Evolutionary conservation across 768 basidiomycete genomes (phyloP).

Genomic region (Neoboletus magnificus): DNA sequence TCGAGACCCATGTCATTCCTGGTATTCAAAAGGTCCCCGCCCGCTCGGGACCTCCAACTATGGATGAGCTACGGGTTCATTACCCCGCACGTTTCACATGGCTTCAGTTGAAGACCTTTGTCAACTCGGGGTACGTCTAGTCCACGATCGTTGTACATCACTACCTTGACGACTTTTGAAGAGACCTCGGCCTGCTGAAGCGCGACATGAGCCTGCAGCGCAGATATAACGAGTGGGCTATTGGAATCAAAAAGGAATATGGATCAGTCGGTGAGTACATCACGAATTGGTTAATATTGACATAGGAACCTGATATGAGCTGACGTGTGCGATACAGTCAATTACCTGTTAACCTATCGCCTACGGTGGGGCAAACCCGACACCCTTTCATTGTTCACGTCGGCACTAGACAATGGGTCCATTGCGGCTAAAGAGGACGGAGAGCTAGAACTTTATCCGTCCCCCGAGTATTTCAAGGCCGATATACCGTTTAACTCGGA

Average conservation of each 20-base stretch:
- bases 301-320: neutral
- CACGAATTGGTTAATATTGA: neutral
- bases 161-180: conserved; percentile 25
- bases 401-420: conserved; percentile 41
- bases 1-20: conserved; percentile 7
- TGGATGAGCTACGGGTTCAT: conserved; percentile 58
- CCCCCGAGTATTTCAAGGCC: conserved; percentile 61
- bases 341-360: conserved; percentile 65
- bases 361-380: conserved; percentile 77
- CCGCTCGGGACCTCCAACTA: conserved; percentile 62
- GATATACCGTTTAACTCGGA: conserved; percentile 48
- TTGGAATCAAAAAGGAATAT: conserved; percentile 52
- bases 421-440: conserved; percentile 16
- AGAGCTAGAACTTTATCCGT: neutral
- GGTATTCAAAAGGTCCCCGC: conserved; percentile 33
- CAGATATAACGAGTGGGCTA: conserved; percentile 60
- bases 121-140: conserved; percentile 66
- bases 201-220: conserved; percentile 66
- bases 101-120: conserved; percentile 69
- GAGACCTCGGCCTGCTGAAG: conserved; percentile 78
- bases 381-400: conserved; percentile 55
- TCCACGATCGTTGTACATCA: neutral
- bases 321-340: conserved; percentile 40
- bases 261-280: conserved; percentile 61
- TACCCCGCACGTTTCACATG: conserved; percentile 80